Evolutionary conservation across 441 rosid genomes (phyloP).

Genomic region (Gossypium gossypioides): DNA sequence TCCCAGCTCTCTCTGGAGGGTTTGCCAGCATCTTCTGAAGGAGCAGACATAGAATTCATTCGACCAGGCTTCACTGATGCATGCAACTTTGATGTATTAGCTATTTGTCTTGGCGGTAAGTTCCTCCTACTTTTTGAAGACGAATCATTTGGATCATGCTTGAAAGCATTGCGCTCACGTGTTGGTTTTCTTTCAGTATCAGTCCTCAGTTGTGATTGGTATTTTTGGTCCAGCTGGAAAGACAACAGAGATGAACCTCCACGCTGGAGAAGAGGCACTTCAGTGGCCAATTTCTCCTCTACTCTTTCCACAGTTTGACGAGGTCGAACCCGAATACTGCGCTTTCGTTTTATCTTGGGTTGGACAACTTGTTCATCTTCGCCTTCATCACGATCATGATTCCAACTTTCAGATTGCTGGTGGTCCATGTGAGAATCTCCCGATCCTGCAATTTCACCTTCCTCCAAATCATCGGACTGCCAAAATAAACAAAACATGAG

Average conservation of each 20-base stretch:
- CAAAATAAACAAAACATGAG: conserved; percentile 21
- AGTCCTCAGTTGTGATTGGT: conserved; percentile 53
- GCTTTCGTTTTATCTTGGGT: conserved; percentile 90
- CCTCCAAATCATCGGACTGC: conserved; percentile 90
- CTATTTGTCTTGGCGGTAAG: conserved; percentile 55
- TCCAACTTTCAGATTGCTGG: conserved; percentile 95
- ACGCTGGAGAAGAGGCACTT: conserved; percentile 37
- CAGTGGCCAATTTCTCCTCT: conserved; percentile 48
- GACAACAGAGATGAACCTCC: conserved; percentile 43
- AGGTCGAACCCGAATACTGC: conserved; percentile 85
- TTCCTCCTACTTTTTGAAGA: conserved; percentile 53
- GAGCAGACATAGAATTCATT: conserved; percentile 36
- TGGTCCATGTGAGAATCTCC: conserved; percentile 89
- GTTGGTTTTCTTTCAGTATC: conserved; percentile 38
- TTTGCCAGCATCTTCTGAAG: conserved; percentile 53
- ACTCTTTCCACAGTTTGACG: conserved; percentile 64
- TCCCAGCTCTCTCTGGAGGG: conserved; percentile 62
- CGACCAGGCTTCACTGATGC: conserved; percentile 64
- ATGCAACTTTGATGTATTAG: conserved; percentile 59
- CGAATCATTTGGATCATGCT: conserved; percentile 63
- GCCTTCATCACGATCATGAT: conserved; percentile 87
- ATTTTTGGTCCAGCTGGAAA: conserved; percentile 50
- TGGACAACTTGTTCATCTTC: conserved; percentile 98
- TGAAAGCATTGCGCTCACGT: conserved; percentile 38
- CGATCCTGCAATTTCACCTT: conserved; percentile 93